Conservation (phyloP, 345 rosid genomes). For the Citrus sp. region DNA sequence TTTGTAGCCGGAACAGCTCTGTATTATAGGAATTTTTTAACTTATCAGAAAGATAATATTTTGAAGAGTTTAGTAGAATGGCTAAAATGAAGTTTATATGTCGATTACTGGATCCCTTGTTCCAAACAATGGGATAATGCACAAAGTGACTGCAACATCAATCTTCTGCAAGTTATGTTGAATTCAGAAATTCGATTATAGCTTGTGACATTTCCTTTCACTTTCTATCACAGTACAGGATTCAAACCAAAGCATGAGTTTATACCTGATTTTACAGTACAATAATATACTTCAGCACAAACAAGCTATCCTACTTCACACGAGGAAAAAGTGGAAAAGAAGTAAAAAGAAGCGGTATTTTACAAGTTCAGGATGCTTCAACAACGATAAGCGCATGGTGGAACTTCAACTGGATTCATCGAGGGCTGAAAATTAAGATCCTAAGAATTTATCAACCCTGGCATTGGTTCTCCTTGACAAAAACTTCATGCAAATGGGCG, state of each 20-base stretch:
- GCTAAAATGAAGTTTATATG: neutral
- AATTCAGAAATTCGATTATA: neutral
- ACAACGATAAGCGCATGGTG: neutral
- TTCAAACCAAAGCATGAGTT: neutral
- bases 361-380: conserved; percentile 1
- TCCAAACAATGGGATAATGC: neutral
- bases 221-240: neutral
- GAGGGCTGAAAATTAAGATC: conserved; percentile 4
- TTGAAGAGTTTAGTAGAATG: neutral
- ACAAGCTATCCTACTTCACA: neutral
- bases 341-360: neutral
- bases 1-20: neutral
- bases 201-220: neutral
- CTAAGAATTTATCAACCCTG: conserved; percentile 51
- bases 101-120: neutral
- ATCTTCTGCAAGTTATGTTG: neutral
- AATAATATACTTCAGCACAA: neutral
- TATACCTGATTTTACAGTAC: neutral
- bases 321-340: neutral
- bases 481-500: conserved; percentile 90
- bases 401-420: neutral
- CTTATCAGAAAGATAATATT: neutral
- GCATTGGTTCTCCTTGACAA: conserved; percentile 44
- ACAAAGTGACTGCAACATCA: neutral
- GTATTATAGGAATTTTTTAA: neutral